These are phyloP conservation scores for Iberis pinnata DNA, from an alignment of 345 rosid species.

Conservation along the genomic window DNA sequence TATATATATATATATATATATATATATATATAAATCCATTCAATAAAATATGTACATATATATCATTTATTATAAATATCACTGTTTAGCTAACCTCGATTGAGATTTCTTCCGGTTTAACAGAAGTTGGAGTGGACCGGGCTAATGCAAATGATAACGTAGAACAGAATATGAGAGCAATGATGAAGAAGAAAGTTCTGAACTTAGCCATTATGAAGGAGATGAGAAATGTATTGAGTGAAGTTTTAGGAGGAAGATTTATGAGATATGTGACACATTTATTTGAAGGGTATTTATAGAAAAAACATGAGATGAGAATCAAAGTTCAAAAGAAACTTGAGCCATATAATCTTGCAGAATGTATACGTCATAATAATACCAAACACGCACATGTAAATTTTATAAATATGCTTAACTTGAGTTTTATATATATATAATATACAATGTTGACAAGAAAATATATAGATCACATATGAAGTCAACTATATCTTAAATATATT, in stretches of 20 bases:
- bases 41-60: too few relatives aligned
- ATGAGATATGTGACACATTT: not conserved
- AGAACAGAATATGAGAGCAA: slow-evolving; percentile 40
- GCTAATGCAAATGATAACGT: slow-evolving; percentile 31
- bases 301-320: slow-evolving; percentile 11
- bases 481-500: slow-evolving; percentile 3
- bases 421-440: too few relatives aligned
- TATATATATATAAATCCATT: too few relatives aligned
- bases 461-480: slow-evolving; percentile 7
- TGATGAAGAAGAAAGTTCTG: slow-evolving; percentile 23
- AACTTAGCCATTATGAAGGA: slow-evolving; percentile 27
- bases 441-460: not conserved
- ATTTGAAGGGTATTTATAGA: slow-evolving; percentile 24
- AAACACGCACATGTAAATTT: slow-evolving; percentile 24
- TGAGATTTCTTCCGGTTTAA: too few relatives aligned
- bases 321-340: slow-evolving; percentile 19
- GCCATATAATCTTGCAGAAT: slow-evolving; percentile 22
- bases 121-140: slow-evolving; percentile 37
- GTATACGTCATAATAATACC: slow-evolving; percentile 17
- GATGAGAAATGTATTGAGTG: not conserved
- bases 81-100: too few relatives aligned
- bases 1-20: too few relatives aligned
- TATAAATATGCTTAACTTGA: not conserved
- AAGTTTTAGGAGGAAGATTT: slow-evolving; percentile 3
- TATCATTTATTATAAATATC: too few relatives aligned